phyloP scores from a whole-genome alignment of 2,329 filamentous ascomycete genomes.

The Gnomoniopsis smithogilvyi region DNA sequence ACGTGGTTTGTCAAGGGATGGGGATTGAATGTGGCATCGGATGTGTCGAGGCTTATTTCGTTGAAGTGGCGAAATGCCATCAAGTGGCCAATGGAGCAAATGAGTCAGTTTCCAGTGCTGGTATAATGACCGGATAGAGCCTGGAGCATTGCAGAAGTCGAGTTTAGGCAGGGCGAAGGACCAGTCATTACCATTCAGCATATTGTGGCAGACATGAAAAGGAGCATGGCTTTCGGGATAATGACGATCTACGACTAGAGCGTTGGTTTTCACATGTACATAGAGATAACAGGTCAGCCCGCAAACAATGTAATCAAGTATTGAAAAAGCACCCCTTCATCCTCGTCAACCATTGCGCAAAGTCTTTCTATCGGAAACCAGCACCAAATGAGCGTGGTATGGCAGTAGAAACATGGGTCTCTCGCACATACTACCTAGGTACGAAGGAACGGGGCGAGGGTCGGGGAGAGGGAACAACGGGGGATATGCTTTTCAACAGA shows the following conservation, averaged over 20 bases:
- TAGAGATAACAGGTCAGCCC: neutral
- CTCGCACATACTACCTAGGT: too few species aligned
- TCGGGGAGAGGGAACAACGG: too few species aligned
- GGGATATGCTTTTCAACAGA: too few species aligned
- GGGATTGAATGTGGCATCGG: slow-evolving; percentile 1
- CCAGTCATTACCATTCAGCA: neutral
- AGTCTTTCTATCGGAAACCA: too few species aligned
- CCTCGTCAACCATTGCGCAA: neutral
- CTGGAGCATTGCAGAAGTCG: neutral
- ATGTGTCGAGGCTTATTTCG: slow-evolving; percentile 8
- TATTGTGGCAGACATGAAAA: neutral
- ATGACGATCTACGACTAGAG: neutral
- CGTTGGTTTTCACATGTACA: neutral
- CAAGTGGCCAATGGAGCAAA: slow-evolving; percentile 14
- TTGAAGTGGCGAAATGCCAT: slow-evolving; percentile 3
- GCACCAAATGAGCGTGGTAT: too few species aligned
- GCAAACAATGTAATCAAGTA: neutral
- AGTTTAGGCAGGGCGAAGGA: neutral
- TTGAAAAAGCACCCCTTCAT: neutral
- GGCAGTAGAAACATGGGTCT: too few species aligned
- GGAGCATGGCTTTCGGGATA: neutral
- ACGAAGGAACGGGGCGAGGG: too few species aligned
- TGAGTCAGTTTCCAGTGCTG: neutral
- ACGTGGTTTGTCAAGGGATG: slow-evolving; percentile 21
- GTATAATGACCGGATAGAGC: neutral